phyloP scores from a whole-genome alignment of 768 basidiomycete species.

The Russula earlei region DNA sequence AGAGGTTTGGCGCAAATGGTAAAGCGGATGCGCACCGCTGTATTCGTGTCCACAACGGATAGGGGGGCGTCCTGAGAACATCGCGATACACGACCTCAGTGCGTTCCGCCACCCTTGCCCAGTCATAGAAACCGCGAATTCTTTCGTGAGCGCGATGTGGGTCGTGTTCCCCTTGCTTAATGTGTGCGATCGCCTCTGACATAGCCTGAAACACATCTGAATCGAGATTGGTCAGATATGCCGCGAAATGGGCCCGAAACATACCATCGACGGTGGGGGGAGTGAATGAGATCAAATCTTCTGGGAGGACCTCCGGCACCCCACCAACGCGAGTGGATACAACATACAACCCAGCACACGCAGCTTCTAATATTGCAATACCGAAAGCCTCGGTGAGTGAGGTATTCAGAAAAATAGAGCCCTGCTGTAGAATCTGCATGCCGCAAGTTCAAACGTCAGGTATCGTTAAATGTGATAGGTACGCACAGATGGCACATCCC shows the following conservation, averaged over 20 bases:
- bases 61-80: conserved; percentile 50
- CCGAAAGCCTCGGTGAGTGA: conserved; percentile 96
- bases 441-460: not conserved
- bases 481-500: conserved; percentile 62
- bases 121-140: conserved; percentile 78
- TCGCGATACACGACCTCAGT: conserved; percentile 77
- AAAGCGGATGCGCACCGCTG: conserved; percentile 40
- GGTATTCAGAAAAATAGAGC: conserved; percentile 90
- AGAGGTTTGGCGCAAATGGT: not conserved
- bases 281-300: conserved; percentile 93
- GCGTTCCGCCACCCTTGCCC: conserved; percentile 67
- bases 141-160: conserved; percentile 67
- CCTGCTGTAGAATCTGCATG: conserved; percentile 67
- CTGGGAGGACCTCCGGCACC: conserved; percentile 88
- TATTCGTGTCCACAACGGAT: conserved; percentile 73
- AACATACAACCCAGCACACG: conserved; percentile 88
- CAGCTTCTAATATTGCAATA: conserved; percentile 95
- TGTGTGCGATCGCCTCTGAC: conserved; percentile 65
- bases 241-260: conserved; percentile 15
- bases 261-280: conserved; percentile 88
- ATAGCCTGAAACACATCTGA: conserved; percentile 81
- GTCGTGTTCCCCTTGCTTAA: conserved; percentile 60
- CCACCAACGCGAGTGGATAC: conserved; percentile 93
- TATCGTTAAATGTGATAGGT: not conserved
- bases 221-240: not conserved